Percentiles rank a stretch among this genome's conserved stretches.
These are phyloP conservation scores for Combretum micranthum DNA, from an alignment of 345 rosid genomes.

Conservation along the genomic window DNA sequence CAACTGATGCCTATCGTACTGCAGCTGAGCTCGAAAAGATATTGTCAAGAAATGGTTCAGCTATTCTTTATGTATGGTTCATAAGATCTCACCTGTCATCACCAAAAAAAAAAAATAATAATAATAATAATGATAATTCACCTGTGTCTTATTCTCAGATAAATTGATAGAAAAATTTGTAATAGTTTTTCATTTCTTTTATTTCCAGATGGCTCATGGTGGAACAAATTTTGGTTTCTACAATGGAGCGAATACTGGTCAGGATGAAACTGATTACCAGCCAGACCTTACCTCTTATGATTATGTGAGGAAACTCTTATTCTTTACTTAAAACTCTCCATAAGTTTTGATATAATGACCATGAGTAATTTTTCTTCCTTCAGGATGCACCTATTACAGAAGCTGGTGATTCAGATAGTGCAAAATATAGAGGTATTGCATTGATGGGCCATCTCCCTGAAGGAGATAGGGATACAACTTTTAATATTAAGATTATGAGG, in stretches of 20 bases:
- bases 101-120: background rate
- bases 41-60: constrained; percentile 75
- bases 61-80: constrained; percentile 79
- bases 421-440: constrained; percentile 61
- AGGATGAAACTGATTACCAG: constrained; percentile 56
- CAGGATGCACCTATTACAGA: constrained; percentile 98
- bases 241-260: constrained; percentile 85
- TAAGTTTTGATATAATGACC: constrained; percentile 1
- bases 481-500: too few species aligned
- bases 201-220: constrained; percentile 90
- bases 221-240: constrained; percentile 98
- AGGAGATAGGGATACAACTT: too few species aligned
- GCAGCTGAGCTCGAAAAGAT: constrained; percentile 71
- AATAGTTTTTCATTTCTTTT: background rate
- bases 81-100: constrained; percentile 4
- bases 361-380: constrained; percentile 7
- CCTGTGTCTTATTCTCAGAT: too few species aligned
- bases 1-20: constrained; percentile 55
- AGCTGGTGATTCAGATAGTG: constrained; percentile 73
- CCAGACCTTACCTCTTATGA: constrained; percentile 95
- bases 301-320: constrained; percentile 42
- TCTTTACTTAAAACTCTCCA: constrained; percentile 6
- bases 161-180: too few species aligned
- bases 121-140: background rate
- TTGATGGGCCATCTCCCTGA: background rate